A percentile compares a stretch with the other conserved stretches of the same genome.
phyloP scores from a whole-genome alignment of 1,284 basidiomycete species.

The Apiotrichum domesticum region DNA sequence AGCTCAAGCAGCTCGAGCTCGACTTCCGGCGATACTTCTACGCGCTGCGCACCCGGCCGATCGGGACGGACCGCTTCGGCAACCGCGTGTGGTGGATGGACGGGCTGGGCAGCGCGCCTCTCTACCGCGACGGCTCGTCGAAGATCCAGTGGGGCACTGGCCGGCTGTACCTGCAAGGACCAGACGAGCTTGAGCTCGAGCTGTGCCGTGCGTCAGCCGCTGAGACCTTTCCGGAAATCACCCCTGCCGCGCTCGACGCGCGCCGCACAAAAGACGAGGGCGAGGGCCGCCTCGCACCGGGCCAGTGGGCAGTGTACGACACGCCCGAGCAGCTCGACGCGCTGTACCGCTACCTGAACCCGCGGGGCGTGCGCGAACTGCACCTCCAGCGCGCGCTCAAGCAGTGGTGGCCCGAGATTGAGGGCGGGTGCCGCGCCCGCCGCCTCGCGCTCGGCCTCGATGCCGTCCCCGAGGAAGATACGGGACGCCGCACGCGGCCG shows the following conservation, averaged over 20 bases:
- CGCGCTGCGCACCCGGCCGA: slow-evolving; percentile 72
- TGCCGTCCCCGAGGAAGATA: slow-evolving; percentile 4
- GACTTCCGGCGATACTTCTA: slow-evolving; percentile 85
- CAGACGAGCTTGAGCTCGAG: slow-evolving; percentile 69
- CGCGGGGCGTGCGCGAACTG: slow-evolving; percentile 80
- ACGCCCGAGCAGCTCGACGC: slow-evolving; percentile 79
- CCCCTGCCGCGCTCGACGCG: slow-evolving; percentile 46
- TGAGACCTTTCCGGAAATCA: slow-evolving; percentile 38
- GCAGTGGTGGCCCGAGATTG: slow-evolving; percentile 81
- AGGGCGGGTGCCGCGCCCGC: slow-evolving; percentile 59
- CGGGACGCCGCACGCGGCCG: slow-evolving; percentile 8
- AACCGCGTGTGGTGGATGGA: slow-evolving; percentile 99
- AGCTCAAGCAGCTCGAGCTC: slow-evolving; percentile 79
- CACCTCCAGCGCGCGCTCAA: slow-evolving; percentile 70
- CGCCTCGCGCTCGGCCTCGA: slow-evolving; percentile 28
- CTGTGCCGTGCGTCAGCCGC: slow-evolving; percentile 50
- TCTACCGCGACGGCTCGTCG: slow-evolving; percentile 57
- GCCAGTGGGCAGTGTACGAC: slow-evolving; percentile 85
- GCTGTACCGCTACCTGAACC: slow-evolving; percentile 82
- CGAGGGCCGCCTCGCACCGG: slow-evolving; percentile 62
- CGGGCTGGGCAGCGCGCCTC: slow-evolving; percentile 76
- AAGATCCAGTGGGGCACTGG: slow-evolving; percentile 75
- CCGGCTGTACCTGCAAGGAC: slow-evolving; percentile 82
- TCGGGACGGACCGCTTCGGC: slow-evolving; percentile 88
- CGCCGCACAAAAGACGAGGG: slow-evolving; percentile 69